Percentiles rank a stretch among this genome's conserved stretches.
Evolutionary conservation across 768 basidiomycete genomes (phyloP).

Genomic region (Ramaria sp.): DNA sequence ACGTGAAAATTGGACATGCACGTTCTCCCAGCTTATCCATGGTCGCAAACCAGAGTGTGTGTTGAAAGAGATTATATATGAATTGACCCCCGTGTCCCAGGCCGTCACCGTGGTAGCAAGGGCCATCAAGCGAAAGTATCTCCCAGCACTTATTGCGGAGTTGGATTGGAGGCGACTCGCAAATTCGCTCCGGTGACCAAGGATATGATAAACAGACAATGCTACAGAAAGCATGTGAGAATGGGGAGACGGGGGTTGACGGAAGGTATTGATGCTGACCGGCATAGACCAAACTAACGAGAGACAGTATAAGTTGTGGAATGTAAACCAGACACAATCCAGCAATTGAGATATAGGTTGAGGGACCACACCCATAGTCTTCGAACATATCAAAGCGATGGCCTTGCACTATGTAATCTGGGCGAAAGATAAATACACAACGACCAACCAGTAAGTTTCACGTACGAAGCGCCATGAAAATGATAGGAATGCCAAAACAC

Average conservation of each 20-base stretch:
- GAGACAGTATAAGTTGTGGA: slow-evolving; percentile 33
- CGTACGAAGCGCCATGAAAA: slow-evolving; percentile 24
- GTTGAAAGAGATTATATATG: slow-evolving; percentile 27
- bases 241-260: slow-evolving; percentile 9
- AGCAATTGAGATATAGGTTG: slow-evolving; percentile 22
- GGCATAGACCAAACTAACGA: slow-evolving; percentile 29
- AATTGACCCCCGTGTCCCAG: slow-evolving; percentile 24
- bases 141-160: background rate
- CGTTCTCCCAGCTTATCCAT: slow-evolving; percentile 35
- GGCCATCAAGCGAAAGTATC: slow-evolving; percentile 14
- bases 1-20: slow-evolving; percentile 34
- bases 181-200: background rate
- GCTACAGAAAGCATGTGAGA: background rate
- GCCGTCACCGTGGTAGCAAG: slow-evolving; percentile 13
- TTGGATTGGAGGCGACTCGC: background rate
- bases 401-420: slow-evolving; percentile 48
- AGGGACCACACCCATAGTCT: slow-evolving; percentile 41
- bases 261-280: slow-evolving; percentile 26
- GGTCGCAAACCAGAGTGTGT: slow-evolving; percentile 21
- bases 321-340: slow-evolving; percentile 34
- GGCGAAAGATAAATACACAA: slow-evolving; percentile 14
- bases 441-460: background rate
- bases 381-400: slow-evolving; percentile 52
- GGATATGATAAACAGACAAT: slow-evolving; percentile 10
- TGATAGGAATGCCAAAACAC: slow-evolving; percentile 27